phyloP scores from a whole-genome alignment of 2,329 filamentous ascomycete species.

The Cephalotrichum gorgonifer region DNA sequence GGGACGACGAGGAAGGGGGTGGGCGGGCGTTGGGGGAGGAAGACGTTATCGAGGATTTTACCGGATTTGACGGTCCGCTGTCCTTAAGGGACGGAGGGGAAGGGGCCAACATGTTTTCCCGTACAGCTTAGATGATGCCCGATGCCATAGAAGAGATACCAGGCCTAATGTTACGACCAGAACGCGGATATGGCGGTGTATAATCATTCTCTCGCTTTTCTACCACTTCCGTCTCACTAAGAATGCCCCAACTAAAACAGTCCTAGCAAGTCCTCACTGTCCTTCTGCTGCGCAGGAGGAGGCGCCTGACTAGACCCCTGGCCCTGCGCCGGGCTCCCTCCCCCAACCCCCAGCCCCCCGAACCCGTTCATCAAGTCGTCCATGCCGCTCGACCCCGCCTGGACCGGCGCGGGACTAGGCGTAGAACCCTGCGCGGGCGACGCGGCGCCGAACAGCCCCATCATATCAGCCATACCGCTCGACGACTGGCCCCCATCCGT shows the following conservation, averaged over 20 bases:
- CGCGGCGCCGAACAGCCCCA: slow-evolving; percentile 60
- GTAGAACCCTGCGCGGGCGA: slow-evolving; percentile 33
- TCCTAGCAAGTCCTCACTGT: slow-evolving; percentile 48
- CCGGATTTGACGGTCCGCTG: too few relatives aligned
- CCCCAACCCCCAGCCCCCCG: slow-evolving; percentile 65
- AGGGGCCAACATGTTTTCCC: too few relatives aligned
- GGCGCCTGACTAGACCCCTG: slow-evolving; percentile 12
- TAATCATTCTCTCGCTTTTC: background rate
- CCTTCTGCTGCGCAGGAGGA: slow-evolving; percentile 37
- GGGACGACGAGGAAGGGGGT: too few relatives aligned
- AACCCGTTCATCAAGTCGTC: slow-evolving; percentile 89
- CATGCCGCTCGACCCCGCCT: slow-evolving; percentile 48
- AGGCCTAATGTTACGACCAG: background rate
- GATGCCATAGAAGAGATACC: too few relatives aligned
- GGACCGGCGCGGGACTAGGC: background rate
- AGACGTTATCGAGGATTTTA: too few relatives aligned
- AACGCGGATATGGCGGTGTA: background rate
- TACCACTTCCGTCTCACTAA: background rate
- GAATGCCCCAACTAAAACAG: slow-evolving; percentile 20
- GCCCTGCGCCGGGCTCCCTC: slow-evolving; percentile 42
- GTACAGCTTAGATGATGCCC: too few relatives aligned
- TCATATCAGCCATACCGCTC: slow-evolving; percentile 51
- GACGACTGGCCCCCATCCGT: slow-evolving; percentile 41
- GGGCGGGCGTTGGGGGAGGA: too few relatives aligned
- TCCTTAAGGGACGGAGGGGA: too few relatives aligned